Conservation (phyloP, 2,329 filamentous ascomycete genomes). For the Lasiodiplodia sp. region DNA sequence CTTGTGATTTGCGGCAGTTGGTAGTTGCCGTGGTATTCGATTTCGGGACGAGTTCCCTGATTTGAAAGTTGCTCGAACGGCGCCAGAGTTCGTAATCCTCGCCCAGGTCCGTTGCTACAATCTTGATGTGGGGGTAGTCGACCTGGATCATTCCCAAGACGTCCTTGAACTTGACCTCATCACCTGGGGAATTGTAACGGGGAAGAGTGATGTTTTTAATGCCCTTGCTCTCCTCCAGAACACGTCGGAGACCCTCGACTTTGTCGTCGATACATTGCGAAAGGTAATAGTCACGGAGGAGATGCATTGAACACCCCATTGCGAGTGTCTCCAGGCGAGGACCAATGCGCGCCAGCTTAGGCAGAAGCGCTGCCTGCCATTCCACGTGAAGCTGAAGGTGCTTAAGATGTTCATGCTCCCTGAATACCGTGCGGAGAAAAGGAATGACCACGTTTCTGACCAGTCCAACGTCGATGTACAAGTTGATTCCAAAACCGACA, state of each 20-base stretch:
- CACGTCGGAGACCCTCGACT: too few relatives aligned
- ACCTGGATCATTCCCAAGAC: too few relatives aligned
- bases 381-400: neutral
- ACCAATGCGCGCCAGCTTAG: neutral
- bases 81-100: neutral
- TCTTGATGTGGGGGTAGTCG: neutral
- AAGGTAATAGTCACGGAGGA: too few relatives aligned
- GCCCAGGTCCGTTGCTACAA: neutral
- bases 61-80: neutral
- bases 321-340: neutral
- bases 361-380: neutral
- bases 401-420: neutral
- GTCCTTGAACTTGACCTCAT: neutral
- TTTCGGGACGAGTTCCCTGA: neutral
- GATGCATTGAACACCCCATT: too few relatives aligned
- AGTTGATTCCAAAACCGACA: neutral
- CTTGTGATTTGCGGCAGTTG: neutral
- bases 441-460: neutral
- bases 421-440: neutral
- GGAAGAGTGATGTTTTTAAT: neutral
- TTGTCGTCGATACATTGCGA: too few relatives aligned
- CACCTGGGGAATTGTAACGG: neutral
- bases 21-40: neutral
- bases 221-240: neutral
- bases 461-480: rapidly evolving